phyloP scores from a whole-genome alignment of 1,139 yeast genomes.

The Suhomyces coccinellae region DNA sequence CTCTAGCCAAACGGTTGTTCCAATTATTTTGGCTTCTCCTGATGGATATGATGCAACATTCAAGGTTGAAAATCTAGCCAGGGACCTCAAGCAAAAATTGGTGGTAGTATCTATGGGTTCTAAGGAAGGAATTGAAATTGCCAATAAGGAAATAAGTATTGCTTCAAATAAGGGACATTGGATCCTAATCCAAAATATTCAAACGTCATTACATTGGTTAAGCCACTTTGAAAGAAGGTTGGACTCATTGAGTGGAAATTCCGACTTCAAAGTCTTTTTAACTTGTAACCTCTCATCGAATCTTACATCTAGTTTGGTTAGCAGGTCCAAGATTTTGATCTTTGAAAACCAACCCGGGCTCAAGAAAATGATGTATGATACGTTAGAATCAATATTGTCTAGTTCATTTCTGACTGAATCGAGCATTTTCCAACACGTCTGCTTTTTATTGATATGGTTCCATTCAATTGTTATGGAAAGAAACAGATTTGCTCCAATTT shows the following conservation, averaged over 20 bases:
- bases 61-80: conserved; percentile 50
- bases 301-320: conserved; percentile 58
- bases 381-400: conserved; percentile 32
- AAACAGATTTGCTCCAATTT: conserved; percentile 58
- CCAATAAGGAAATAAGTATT: conserved; percentile 51
- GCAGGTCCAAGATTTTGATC: conserved; percentile 51
- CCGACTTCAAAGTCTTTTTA: conserved; percentile 53
- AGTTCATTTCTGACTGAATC: conserved; percentile 29
- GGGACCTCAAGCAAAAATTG: conserved; percentile 24
- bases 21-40: conserved; percentile 57
- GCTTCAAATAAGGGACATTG: conserved; percentile 55
- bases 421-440: conserved; percentile 48
- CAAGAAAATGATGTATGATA: conserved; percentile 47
- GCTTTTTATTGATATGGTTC: conserved; percentile 65
- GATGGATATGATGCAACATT: conserved; percentile 69
- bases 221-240: conserved; percentile 51
- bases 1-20: conserved; percentile 20
- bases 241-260: conserved; percentile 20
- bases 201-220: conserved; percentile 68
- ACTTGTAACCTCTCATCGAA: conserved; percentile 54
- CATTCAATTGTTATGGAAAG: conserved; percentile 65
- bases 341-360: conserved; percentile 67
- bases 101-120: conserved; percentile 74
- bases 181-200: conserved; percentile 78
- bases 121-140: conserved; percentile 59